These are phyloP conservation scores for Blastobotrys mokoenaii DNA, from an alignment of 805 yeast genomes.

Conservation along the genomic window DNA sequence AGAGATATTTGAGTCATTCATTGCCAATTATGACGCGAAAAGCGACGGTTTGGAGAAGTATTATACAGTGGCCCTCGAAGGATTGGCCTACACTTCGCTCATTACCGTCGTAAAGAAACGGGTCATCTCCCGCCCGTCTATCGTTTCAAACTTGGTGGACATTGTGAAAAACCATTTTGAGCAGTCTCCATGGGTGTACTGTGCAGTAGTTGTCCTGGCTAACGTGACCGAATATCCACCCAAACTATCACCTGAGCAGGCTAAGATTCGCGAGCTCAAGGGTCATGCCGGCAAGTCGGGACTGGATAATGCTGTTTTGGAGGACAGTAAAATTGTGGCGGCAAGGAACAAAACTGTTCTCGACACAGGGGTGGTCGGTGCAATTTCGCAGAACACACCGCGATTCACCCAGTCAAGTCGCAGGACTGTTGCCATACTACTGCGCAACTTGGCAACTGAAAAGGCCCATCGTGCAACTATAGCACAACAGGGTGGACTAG, in stretches of 20 bases:
- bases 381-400: constrained; percentile 17
- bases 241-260: constrained; percentile 24
- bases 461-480: constrained; percentile 20
- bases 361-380: constrained; percentile 20
- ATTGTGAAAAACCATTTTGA: constrained; percentile 9
- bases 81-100: constrained; percentile 30
- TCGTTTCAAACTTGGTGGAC: constrained; percentile 16
- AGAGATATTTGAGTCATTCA: constrained; percentile 20
- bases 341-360: constrained; percentile 21
- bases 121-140: constrained; percentile 10
- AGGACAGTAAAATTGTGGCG: constrained; percentile 17
- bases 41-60: constrained; percentile 7
- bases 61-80: constrained; percentile 27
- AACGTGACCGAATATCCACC: constrained; percentile 28
- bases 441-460: constrained; percentile 26
- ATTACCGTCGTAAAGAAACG: constrained; percentile 25
- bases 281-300: constrained; percentile 24
- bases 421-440: constrained; percentile 20
- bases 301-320: constrained; percentile 13
- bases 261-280: constrained; percentile 19
- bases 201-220: constrained; percentile 24
- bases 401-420: constrained; percentile 19
- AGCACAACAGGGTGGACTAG: constrained; percentile 30
- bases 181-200: constrained; percentile 25
- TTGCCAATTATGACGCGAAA: constrained; percentile 9